Percentiles rank a stretch among this genome's conserved stretches.
phyloP scores from a whole-genome alignment of 768 basidiomycete genomes.

The Russula abietina region DNA sequence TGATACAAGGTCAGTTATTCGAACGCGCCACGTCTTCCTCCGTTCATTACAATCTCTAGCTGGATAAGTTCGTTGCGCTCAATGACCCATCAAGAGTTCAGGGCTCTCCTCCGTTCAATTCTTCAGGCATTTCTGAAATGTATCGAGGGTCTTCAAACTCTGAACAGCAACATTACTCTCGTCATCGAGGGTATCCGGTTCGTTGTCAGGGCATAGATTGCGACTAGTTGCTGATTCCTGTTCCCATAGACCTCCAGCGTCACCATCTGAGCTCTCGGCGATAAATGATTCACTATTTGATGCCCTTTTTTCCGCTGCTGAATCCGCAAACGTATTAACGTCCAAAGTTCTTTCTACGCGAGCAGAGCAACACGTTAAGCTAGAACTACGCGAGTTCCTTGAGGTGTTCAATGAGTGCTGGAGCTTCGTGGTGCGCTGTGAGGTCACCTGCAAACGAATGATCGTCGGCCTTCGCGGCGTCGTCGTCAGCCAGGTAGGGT shows the following conservation, averaged over 20 bases:
- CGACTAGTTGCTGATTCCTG: not conserved
- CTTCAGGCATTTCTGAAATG: conserved; percentile 58
- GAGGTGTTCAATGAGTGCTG: conserved; percentile 80
- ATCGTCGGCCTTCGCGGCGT: conserved; percentile 88
- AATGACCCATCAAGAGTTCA: conserved; percentile 66
- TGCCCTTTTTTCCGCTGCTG: conserved; percentile 71
- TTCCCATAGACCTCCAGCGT: conserved; percentile 34
- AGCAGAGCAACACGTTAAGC: conserved; percentile 68
- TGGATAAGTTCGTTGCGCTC: conserved; percentile 53
- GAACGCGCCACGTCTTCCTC: not conserved
- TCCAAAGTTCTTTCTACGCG: conserved; percentile 75
- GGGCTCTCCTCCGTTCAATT: conserved; percentile 51
- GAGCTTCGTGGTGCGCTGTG: conserved; percentile 85
- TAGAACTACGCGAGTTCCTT: conserved; percentile 71
- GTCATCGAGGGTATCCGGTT: conserved; percentile 48
- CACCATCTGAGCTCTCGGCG: conserved; percentile 39
- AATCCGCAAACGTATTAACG: conserved; percentile 76
- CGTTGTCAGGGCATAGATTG: conserved; percentile 21
- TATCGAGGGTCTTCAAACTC: conserved; percentile 60
- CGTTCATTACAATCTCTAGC: conserved; percentile 22
- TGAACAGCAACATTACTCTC: conserved; percentile 51
- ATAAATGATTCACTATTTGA: conserved; percentile 67
- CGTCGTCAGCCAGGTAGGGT: conserved; percentile 66
- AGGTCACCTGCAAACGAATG: conserved; percentile 82
- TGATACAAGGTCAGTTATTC: conserved; percentile 9